Evolutionary conservation across 148 eudicot species (phyloP).

Genomic region (Chenopodium quinoa): DNA sequence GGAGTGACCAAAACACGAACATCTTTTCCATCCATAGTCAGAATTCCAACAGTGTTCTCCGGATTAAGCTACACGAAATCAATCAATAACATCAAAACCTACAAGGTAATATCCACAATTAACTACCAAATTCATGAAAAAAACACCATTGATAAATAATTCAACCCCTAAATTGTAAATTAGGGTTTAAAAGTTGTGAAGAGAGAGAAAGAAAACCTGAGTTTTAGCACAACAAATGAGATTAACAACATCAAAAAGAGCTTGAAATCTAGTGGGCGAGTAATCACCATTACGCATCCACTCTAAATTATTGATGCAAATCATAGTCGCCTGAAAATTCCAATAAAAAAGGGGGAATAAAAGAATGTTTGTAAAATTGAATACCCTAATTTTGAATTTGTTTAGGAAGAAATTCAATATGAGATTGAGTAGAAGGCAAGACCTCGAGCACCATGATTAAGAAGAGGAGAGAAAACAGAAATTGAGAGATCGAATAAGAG

Average conservation of each 20-base stretch:
- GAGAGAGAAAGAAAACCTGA: constrained; percentile 42
- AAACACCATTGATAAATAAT: neutral
- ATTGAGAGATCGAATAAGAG: neutral
- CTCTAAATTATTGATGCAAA: constrained; percentile 91
- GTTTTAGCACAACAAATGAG: constrained; percentile 95
- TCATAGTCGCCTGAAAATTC: constrained; percentile 96
- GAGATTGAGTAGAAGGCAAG: neutral
- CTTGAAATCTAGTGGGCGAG: constrained; percentile 71
- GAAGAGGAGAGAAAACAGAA: constrained; percentile 13
- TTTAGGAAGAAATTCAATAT: neutral
- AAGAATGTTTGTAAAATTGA: neutral
- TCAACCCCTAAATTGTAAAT: neutral
- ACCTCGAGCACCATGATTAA: constrained; percentile 81
- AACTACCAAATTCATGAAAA: neutral
- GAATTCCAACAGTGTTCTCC: constrained; percentile 91
- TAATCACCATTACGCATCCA: constrained; percentile 99
- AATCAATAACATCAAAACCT: too few species aligned
- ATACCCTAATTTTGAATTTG: constrained; percentile 32
- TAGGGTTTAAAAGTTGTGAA: constrained; percentile 15
- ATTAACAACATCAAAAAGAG: constrained; percentile 92
- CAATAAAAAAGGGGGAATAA: too few species aligned
- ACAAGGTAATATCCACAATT: neutral
- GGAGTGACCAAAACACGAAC: constrained; percentile 98
- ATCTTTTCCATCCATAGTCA: constrained; percentile 98
- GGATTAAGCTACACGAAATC: constrained; percentile 68